Evolutionary conservation across 176 grass and related monocot genomes (phyloP), one percentile per base, ranked within the genome.

Genomic region (Microstegium vimineum): DNA sequence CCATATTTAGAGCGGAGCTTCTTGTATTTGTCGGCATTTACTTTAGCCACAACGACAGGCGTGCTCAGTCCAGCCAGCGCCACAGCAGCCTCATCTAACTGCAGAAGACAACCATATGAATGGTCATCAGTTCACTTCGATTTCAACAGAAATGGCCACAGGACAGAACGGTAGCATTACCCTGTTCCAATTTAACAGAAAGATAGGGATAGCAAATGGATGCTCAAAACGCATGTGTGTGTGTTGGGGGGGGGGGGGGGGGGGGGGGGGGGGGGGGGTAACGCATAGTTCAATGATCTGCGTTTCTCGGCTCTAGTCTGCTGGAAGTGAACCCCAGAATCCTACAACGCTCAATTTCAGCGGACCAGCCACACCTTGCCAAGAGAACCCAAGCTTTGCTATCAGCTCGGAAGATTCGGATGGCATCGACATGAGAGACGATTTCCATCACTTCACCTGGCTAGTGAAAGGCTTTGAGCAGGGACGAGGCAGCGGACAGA

Each of bases 1-100:
- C 85, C 90, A 32, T 98, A 93, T 90, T 93, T 94, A 12, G 90
- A 82, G 36, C 92, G 66, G 12, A 94, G 81, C 66, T 98, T 98
- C 65, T 51, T 89, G 69, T 94, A 93, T 40, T 98, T 94, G 71
- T 98, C 92, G 5, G 90, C 95, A 91, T 98, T 89, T 71, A 98
- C 79, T 86, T 93, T 98, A 18, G 88, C 82, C 22, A 98, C 41
- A 28, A 88, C 4, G 23, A 98, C 87, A 34, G 95, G 92, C 26
- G 88, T 78, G 67, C 84, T 69, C 79, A 98, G 40, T 35, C 37
- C 84, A 62, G 89, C 88, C 51, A 98, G 77, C 57, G 82, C 32
- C 0, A 69, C 84, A 91, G 95, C 92, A 91, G 92, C 92, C 42
- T 90, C 87, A 73, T 98, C 90, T 65, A 98, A 73, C 95, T 98